Evolutionary conservation across 2,329 filamentous ascomycete species (phyloP).

Genomic region (Neonectria punicea): DNA sequence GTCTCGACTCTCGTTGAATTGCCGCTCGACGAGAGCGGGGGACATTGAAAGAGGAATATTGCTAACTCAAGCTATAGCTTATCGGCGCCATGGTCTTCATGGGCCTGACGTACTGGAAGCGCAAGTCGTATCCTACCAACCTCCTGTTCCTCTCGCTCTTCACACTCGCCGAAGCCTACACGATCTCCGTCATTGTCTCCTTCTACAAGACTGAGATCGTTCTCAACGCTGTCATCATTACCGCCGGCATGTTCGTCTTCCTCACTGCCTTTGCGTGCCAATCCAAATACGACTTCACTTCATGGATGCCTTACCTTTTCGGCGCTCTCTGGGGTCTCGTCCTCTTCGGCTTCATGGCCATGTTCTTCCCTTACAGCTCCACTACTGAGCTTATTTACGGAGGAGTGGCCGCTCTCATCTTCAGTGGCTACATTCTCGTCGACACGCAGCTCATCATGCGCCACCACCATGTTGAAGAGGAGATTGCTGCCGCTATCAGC

Average conservation of each 20-base stretch:
- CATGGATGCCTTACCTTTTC: constrained; percentile 95
- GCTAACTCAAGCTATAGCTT: constrained; percentile 58
- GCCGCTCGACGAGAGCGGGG: background rate
- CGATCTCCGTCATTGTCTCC: constrained; percentile 89
- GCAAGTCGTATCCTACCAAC: constrained; percentile 94
- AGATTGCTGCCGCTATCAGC: constrained; percentile 94
- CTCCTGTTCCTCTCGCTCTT: constrained; percentile 91
- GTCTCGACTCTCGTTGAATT: background rate
- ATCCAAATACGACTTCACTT: constrained; percentile 97
- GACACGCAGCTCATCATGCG: constrained; percentile 96
- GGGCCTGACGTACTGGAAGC: constrained; percentile 92
- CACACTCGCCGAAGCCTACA: constrained; percentile 92
- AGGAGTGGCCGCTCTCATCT: constrained; percentile 83
- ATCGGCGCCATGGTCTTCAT: constrained; percentile 87
- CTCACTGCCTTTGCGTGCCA: constrained; percentile 93
- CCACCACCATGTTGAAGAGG: constrained; percentile 97
- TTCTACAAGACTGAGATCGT: constrained; percentile 89
- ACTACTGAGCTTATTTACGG: constrained; percentile 89
- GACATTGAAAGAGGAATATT: background rate
- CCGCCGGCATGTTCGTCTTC: constrained; percentile 82
- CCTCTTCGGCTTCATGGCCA: constrained; percentile 91
- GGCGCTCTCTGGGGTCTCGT: constrained; percentile 90
- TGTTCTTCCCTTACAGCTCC: constrained; percentile 87
- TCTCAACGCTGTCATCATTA: constrained; percentile 89
- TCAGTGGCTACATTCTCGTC: constrained; percentile 93